phyloP scores from a whole-genome alignment of 140 eudicot genomes.

The Ambrosia hybrid region DNA sequence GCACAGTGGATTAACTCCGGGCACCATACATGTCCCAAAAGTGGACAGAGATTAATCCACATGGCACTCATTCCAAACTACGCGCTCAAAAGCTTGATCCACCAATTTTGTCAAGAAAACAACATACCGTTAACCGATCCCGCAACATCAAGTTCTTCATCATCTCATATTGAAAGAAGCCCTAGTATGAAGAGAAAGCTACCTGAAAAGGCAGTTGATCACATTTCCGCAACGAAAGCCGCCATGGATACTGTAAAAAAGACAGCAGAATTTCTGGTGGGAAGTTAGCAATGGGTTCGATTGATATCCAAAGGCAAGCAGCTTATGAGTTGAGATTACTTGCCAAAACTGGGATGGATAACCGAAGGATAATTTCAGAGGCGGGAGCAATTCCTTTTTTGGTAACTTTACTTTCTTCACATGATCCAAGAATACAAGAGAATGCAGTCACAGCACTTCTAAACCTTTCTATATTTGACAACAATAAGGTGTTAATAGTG shows the following conservation, averaged over 20 bases:
- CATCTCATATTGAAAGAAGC: constrained; percentile 37
- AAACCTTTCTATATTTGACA: constrained; percentile 81
- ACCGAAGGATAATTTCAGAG: constrained; percentile 72
- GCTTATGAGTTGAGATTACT: constrained; percentile 75
- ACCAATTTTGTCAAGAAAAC: constrained; percentile 76
- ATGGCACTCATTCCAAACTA: constrained; percentile 89
- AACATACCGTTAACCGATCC: constrained; percentile 48
- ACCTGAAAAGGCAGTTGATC: constrained; percentile 66
- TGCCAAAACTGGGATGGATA: constrained; percentile 83
- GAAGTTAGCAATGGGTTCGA: constrained; percentile 79
- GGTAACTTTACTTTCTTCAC: constrained; percentile 56
- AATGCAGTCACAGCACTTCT: constrained; percentile 76
- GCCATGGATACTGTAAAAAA: constrained; percentile 68
- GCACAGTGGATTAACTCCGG: constrained; percentile 91
- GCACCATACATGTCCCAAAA: constrained; percentile 84
- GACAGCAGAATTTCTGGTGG: constrained; percentile 77
- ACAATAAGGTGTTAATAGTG: constrained; percentile 70
- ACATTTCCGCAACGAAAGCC: constrained; percentile 66
- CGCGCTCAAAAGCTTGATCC: constrained; percentile 67
- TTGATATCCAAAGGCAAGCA: constrained; percentile 72
- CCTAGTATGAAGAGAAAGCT: constrained; percentile 51
- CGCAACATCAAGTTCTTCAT: constrained; percentile 49
- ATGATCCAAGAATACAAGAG: constrained; percentile 73
- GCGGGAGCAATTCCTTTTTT: constrained; percentile 89
- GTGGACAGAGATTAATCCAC: constrained; percentile 78